Evolutionary conservation across 1,284 basidiomycete genomes (phyloP), one percentile per base, ranked within the genome.

Genomic region (Leccinum pseudoinsigne): DNA sequence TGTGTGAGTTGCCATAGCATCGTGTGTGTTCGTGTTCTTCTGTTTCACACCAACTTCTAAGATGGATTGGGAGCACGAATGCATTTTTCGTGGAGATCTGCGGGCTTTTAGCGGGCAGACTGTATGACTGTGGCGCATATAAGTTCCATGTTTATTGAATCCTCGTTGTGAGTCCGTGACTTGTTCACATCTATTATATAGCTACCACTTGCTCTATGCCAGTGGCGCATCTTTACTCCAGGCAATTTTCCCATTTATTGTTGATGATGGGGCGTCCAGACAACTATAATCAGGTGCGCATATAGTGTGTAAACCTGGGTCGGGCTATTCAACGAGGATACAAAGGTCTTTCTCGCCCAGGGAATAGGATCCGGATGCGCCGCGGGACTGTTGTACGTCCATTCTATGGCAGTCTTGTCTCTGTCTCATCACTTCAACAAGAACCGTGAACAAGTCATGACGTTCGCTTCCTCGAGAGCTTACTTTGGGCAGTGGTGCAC

Each of bases 41-140:
- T 34, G 3, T 28, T 61, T 64, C 42, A 66, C 18, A 54, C 12
- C 28, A 8, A 4, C 18, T 28, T 40, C 45, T 16, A 59, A 79
- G 79, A 34, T 85, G 82, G 84, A 81, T 85, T 18, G 82, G 83
- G 11, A 80, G 82, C n/a, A 68, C 77, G 23, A 82, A 79, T 61
- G 75, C 77, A 47, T 80, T 78, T 64, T 68, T 82, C 16, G 74
- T 79, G 34, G 77, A 82, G 40, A 65, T 73, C 9, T 69, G 68
- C 8, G 78, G 79, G 0, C 67, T 79, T 14, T 31, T 73, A 26
- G 69, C 71, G 1, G 78, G 78, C 6, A 68, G 72, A 16, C 26
- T 80, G 14, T 78, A 72, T 60, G 78, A 78, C 50, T 38, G 75
- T 38, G 77, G 18, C 34, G 34, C 34, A 36, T 70, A 78, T 76